These are phyloP conservation scores for Amaranthus tricolor DNA, from an alignment of 179 eudicot genomes.

Conservation along the genomic window DNA sequence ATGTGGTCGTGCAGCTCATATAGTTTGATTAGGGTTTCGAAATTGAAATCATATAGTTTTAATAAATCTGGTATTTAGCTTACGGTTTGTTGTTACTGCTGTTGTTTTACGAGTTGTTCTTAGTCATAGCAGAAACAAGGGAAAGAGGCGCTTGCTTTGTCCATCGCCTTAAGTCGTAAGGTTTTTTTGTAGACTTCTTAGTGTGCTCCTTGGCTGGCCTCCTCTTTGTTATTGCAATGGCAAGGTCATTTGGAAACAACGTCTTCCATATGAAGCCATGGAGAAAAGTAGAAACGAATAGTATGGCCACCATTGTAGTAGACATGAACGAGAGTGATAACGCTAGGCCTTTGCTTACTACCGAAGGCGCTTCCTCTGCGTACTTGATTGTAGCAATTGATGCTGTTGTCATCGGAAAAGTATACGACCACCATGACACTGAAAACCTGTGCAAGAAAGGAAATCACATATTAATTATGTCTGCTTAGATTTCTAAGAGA, in stretches of 20 bases:
- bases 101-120: conserved; percentile 37
- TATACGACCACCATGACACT: conserved; percentile 98
- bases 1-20: neutral
- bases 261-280: conserved; percentile 86
- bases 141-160: conserved; percentile 69
- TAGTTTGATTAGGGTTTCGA: neutral
- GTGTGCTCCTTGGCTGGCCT: conserved; percentile 46
- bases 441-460: conserved; percentile 57
- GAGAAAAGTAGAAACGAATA: conserved; percentile 67
- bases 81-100: conserved; percentile 21
- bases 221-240: conserved; percentile 81
- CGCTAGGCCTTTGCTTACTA: conserved; percentile 62
- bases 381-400: conserved; percentile 85
- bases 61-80: neutral
- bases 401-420: conserved; percentile 93
- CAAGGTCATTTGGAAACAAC: conserved; percentile 87
- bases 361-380: conserved; percentile 64
- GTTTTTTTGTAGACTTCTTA: conserved; percentile 41
- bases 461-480: neutral
- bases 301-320: conserved; percentile 66
- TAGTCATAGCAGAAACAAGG: conserved; percentile 59
- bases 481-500: too few species aligned
- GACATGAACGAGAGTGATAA: conserved; percentile 73
- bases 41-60: too few species aligned
- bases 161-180: conserved; percentile 69